A percentile compares a stretch with the other conserved stretches of the same genome.
Evolutionary conservation across 371 early-diverging fungal species (phyloP).

Genomic region (Dichotomocladium elegans): DNA sequence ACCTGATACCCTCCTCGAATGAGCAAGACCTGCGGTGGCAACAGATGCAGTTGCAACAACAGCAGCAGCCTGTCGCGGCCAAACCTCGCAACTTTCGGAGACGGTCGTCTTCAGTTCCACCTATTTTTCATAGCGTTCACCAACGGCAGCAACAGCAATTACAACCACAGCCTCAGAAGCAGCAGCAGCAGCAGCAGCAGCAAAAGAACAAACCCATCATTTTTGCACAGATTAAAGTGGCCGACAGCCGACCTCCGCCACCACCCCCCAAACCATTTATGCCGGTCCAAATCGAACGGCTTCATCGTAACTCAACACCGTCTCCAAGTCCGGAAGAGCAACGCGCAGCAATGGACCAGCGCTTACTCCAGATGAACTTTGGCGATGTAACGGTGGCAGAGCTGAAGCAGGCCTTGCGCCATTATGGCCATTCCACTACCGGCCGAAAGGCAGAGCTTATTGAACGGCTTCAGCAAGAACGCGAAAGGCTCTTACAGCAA

Average conservation of each 20-base stretch:
- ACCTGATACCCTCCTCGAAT: conserved; percentile 3
- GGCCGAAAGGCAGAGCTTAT: conserved; percentile 52
- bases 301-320: conserved; percentile 1
- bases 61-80: not conserved
- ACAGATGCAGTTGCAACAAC: conserved; percentile 1
- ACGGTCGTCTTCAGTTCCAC: conserved; percentile 8
- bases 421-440: conserved; percentile 24
- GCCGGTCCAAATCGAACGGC: conserved; percentile 9
- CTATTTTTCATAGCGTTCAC: not conserved
- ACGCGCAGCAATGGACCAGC: conserved; percentile 46
- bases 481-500: conserved; percentile 10
- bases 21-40: not conserved
- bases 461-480: conserved; percentile 47
- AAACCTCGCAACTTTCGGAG: not conserved
- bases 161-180: too few species aligned
- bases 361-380: conserved; percentile 54
- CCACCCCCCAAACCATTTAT: not conserved
- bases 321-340: not conserved
- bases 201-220: not conserved
- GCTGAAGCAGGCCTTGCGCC: conserved; percentile 62
- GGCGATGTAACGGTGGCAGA: conserved; percentile 67
- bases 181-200: too few species aligned
- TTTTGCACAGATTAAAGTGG: conserved; percentile 7
- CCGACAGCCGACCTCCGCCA: conserved; percentile 1
- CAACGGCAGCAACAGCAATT: too few species aligned